phyloP scores from a whole-genome alignment of 768 basidiomycete genomes.

The Tephrocybe sp. region DNA sequence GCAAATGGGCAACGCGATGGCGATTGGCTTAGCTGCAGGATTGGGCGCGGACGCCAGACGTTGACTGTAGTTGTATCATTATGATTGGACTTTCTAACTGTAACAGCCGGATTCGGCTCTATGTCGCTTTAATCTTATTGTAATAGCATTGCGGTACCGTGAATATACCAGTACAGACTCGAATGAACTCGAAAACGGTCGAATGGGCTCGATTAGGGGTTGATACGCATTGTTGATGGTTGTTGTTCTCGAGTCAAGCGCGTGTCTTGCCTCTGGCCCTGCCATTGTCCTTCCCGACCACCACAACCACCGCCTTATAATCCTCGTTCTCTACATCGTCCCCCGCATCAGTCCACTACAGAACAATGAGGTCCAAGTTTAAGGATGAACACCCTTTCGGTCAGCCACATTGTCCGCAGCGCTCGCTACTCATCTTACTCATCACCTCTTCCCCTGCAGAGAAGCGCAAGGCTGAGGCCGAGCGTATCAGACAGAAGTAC shows the following conservation, averaged over 20 bases:
- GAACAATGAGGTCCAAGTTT: conserved; percentile 88
- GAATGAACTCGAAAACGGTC: neutral
- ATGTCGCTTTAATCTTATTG: conserved; percentile 2
- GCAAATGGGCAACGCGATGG: conserved; percentile 62
- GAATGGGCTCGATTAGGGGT: conserved; percentile 10
- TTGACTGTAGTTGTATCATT: neutral
- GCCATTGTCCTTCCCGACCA: conserved; percentile 27
- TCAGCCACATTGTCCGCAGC: conserved; percentile 40
- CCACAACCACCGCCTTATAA: conserved; percentile 23
- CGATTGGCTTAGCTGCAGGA: conserved; percentile 68
- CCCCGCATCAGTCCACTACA: conserved; percentile 1
- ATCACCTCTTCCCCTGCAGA: conserved; percentile 50
- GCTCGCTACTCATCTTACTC: conserved; percentile 29
- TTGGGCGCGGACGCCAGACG: conserved; percentile 46
- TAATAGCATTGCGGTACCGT: neutral
- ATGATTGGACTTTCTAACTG: neutral
- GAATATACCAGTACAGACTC: conserved; percentile 2
- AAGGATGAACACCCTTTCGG: conserved; percentile 99
- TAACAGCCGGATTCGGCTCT: neutral
- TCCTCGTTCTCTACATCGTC: conserved; percentile 15
- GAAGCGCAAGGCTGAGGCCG: conserved; percentile 99
- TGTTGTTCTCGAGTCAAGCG: conserved; percentile 31
- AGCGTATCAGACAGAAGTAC: conserved; percentile 98
- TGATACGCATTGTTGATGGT: conserved; percentile 18
- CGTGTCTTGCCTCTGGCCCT: conserved; percentile 41